Percentiles rank a stretch among this genome's conserved stretches.
These are phyloP conservation scores for Zymoseptoria pseudotritici DNA, from an alignment of 2,329 filamentous ascomycete species.

Conservation along the genomic window DNA sequence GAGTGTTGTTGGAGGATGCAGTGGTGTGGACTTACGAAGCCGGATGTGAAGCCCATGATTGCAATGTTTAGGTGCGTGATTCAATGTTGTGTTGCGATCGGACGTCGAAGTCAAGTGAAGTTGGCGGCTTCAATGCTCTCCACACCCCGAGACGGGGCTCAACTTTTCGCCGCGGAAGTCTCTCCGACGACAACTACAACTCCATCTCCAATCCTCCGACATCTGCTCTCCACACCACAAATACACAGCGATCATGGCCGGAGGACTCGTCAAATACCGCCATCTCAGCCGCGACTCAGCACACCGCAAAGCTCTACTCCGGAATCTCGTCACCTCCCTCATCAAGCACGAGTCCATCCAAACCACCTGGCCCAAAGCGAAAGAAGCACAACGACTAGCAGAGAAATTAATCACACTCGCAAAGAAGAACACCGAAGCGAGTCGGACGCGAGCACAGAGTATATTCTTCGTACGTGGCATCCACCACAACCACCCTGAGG, in stretches of 20 bases:
- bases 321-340: slow-evolving; percentile 91
- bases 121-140: not conserved
- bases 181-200: not conserved
- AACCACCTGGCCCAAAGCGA: slow-evolving; percentile 94
- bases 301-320: slow-evolving; percentile 84
- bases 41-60: slow-evolving; percentile 42
- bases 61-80: no score
- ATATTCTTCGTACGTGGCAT: slow-evolving; percentile 62
- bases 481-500: not conserved
- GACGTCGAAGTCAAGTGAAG: not conserved
- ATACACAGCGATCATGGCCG: slow-evolving; percentile 58
- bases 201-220: not conserved
- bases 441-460: slow-evolving; percentile 63
- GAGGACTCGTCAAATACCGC: slow-evolving; percentile 78
- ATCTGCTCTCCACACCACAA: not conserved
- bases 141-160: not conserved
- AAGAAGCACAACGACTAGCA: slow-evolving; percentile 87
- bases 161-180: not conserved
- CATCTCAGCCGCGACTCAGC: slow-evolving; percentile 78
- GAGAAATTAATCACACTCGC: slow-evolving; percentile 92
- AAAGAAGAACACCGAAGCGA: slow-evolving; percentile 85
- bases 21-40: slow-evolving; percentile 37
- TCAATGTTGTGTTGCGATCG: no score
- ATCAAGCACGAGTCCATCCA: slow-evolving; percentile 88
- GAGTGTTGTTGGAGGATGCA: not conserved